Percentiles rank a stretch among this genome's conserved stretches.
phyloP scores from a whole-genome alignment of 1,284 basidiomycete species.

The Erythrobasidium hasegawianum region DNA sequence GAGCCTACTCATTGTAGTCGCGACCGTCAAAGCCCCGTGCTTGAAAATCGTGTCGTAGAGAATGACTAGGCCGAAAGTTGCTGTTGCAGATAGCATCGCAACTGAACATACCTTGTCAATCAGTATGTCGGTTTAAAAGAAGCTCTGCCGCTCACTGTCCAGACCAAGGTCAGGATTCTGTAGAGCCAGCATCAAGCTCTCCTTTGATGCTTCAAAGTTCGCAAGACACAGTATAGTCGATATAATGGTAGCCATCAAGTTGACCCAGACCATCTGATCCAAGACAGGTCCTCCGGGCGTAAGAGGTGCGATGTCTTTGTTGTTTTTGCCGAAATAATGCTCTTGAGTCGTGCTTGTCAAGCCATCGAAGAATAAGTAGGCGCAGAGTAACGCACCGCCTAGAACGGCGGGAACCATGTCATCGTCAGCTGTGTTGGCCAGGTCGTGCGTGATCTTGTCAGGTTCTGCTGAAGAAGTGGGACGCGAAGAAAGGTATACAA shows the following conservation, averaged over 20 bases:
- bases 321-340: constrained; percentile 42
- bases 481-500: constrained; percentile 41
- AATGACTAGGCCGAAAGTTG: constrained; percentile 41
- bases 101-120: no score
- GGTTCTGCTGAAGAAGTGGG: constrained; percentile 28
- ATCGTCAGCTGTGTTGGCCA: not conserved
- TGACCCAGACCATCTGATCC: constrained; percentile 44
- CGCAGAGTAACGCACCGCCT: constrained; percentile 22
- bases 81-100: constrained; percentile 40
- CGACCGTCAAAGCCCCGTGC: constrained; percentile 34
- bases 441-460: not conserved
- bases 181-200: constrained; percentile 21
- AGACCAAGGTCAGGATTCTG: constrained; percentile 6
- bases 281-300: constrained; percentile 41
- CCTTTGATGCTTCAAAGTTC: constrained; percentile 9
- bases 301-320: constrained; percentile 37
- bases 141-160: constrained; percentile 27
- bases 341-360: constrained; percentile 44
- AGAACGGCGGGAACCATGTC: constrained; percentile 6
- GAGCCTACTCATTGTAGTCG: constrained; percentile 2
- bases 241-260: constrained; percentile 39
- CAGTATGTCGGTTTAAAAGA: not conserved
- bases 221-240: constrained; percentile 35
- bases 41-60: constrained; percentile 43
- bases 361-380: constrained; percentile 45